Evolutionary conservation across 768 basidiomycete genomes (phyloP), one percentile per base, ranked within the genome.

Genomic region (Lactarius vividus): DNA sequence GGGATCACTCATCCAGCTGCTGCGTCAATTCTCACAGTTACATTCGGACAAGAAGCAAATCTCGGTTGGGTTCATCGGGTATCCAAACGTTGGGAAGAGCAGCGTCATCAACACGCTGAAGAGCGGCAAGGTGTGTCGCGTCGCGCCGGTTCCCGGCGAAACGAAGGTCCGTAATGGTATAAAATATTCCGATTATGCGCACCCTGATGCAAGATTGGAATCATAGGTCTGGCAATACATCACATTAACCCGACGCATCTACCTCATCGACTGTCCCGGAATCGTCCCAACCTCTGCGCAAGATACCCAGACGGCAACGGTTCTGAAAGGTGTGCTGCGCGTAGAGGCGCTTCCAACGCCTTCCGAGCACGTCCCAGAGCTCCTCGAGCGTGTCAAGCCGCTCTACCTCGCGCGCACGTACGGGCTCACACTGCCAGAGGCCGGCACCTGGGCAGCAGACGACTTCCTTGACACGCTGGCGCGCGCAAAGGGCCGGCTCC

Each of bases 11-110:
- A 99, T 99, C 72, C 95, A 97, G 77, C 85, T 98, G 54, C 84
- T 99, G 55, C 86, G 97, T 31, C 97, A 98, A 74, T 99, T 99
- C 77, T 91, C 95, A 5, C 92, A 93, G 71, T 85, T 98, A 42
- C 97, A 98, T 77, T 92, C 94, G 13, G 97, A 99, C 80, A 98
- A 97, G 82, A 98, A 97, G 79, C 96, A 99, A 76, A 98, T 99
- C 72, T 96, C 94, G 23, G 95, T 99, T 70, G 96, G 96, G 16
- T 93, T 99, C 74, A 85, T 99, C 71, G 96, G 97, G 58, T 99
- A 99, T 77, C 96, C 97, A 9, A 99, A 99, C 75, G 95, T 97
- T 66, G 96, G 96, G 18, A 99, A 98, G 79, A 94, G 91, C 70
- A 91, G 89, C 74, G 92, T 99, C 65, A 99, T 99, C 78, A 98